Evolutionary conservation across 2,329 filamentous ascomycete genomes (phyloP).

Genomic region (Fonsecaea erecta): DNA sequence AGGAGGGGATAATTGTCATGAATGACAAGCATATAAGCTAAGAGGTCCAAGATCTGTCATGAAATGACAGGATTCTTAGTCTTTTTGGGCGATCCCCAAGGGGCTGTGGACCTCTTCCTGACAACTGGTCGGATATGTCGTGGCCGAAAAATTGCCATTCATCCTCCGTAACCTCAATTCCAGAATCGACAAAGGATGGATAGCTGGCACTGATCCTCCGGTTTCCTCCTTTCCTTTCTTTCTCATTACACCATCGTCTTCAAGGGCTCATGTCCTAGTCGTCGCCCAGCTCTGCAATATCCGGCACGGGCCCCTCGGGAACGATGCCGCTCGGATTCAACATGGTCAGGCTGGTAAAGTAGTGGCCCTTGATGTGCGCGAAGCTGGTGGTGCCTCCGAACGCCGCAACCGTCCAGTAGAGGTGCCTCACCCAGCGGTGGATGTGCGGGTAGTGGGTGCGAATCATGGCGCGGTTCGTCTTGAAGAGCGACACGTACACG

Average conservation of each 20-base stretch:
- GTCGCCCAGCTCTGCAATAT: constrained; percentile 24
- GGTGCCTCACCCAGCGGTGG: constrained; percentile 50
- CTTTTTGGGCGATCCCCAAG: too few relatives aligned
- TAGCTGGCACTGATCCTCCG: neutral
- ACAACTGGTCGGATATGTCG: too few relatives aligned
- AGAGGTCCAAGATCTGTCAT: too few relatives aligned
- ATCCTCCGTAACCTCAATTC: too few relatives aligned
- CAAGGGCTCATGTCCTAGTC: neutral
- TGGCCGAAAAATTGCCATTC: too few relatives aligned
- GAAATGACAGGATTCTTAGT: too few relatives aligned
- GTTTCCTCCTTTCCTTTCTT: neutral
- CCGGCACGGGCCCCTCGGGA: constrained; percentile 29
- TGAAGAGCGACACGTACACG: constrained; percentile 81
- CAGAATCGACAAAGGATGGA: too few relatives aligned
- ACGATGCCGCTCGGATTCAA: constrained; percentile 26
- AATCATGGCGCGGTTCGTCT: constrained; percentile 68
- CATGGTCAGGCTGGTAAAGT: constrained; percentile 23
- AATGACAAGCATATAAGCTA: too few relatives aligned
- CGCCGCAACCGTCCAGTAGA: constrained; percentile 51
- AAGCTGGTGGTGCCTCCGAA: constrained; percentile 52
- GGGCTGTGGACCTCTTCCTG: too few relatives aligned
- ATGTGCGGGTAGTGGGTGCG: constrained; percentile 61
- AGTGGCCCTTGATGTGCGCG: constrained; percentile 37
- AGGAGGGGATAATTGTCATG: too few relatives aligned
- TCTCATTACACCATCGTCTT: neutral